Evolutionary conservation across 345 rosid species (phyloP).

Genomic region (Bruguiera gymnorhiza): DNA sequence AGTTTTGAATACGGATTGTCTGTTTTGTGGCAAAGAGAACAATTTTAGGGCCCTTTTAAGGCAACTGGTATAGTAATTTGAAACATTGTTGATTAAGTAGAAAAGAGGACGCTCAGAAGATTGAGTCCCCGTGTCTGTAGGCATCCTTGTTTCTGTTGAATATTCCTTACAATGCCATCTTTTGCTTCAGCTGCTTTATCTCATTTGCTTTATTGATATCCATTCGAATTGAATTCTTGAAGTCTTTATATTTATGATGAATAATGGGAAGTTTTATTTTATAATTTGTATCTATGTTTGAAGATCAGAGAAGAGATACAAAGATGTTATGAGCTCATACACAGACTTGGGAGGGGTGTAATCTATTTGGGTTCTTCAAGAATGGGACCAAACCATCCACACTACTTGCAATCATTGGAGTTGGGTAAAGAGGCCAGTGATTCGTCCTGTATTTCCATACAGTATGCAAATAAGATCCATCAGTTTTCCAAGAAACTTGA

Average conservation of each 20-base stretch:
- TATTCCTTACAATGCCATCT: too few relatives aligned
- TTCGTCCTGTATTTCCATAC: neutral
- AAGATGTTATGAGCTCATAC: constrained; percentile 66
- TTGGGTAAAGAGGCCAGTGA: constrained; percentile 68
- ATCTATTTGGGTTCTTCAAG: constrained; percentile 86
- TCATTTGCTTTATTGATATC: neutral
- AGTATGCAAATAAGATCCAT: neutral
- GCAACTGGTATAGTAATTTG: too few relatives aligned
- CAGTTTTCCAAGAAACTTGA: neutral
- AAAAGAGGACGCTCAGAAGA: too few relatives aligned
- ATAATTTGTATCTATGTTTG: constrained; percentile 22
- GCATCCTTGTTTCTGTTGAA: too few relatives aligned
- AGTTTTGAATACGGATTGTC: too few relatives aligned
- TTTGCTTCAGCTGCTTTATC: neutral
- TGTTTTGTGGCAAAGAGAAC: too few relatives aligned
- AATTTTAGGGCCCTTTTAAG: too few relatives aligned
- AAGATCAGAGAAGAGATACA: constrained; percentile 83
- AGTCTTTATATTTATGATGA: neutral
- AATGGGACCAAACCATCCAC: constrained; percentile 64
- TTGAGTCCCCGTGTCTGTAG: too few relatives aligned
- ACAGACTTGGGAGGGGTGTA: constrained; percentile 75
- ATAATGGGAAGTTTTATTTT: constrained; percentile 14
- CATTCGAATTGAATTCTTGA: neutral
- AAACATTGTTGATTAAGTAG: too few relatives aligned
- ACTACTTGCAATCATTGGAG: constrained; percentile 58